Base-by-base conservation (phyloP, 768 basidiomycete species). In the Imleria badia region DNA sequence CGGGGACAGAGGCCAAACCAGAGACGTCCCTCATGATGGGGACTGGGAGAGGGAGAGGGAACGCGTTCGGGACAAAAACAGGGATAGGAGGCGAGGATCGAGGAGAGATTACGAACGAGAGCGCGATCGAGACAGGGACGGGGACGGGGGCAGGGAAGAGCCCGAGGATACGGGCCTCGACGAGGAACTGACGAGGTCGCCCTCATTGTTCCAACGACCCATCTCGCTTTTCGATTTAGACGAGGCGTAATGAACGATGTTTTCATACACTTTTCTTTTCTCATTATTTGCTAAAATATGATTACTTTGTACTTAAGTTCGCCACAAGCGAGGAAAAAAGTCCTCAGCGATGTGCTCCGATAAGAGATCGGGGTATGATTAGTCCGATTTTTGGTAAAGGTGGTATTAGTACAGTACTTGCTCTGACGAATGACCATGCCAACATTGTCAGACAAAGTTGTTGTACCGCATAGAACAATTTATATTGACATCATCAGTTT, bases 211-310 rank as follows among this genome's bases (percentile, higher is more conserved):
- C 0, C 55, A 55, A 42, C 62, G 69, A 14, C 69, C 70, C 6
- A 70, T 70, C 15, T 70, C 69, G 19, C 60, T 72, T 3, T 72
- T 70, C 2, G 66, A 67, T 57, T 66, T 64, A 1, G 66, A 64
- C 39, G 66, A 65, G 26, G 50, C 45, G 6, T 54, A 51, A 52
- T 7, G 11, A 6, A 31, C n/a, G 35, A 54, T 9, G 38, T 42
- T 22, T 23, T 26, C 22, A 15, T n/a, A n/a, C n/a, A n/a, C n/a
- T n/a, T n/a, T n/a, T n/a, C n/a, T n/a, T n/a, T n/a, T n/a, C n/a
- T n/a, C n/a, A n/a, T n/a, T n/a, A n/a, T n/a, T n/a, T n/a, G n/a
- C n/a, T n/a, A n/a, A n/a, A n/a, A n/a, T n/a, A n/a, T n/a, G n/a
- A n/a, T n/a, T n/a, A n/a, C n/a, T n/a, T n/a, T n/a, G n/a, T n/a